Base-by-base conservation (phyloP, 352 stramenopile genomes). In the Phytophthora sansomeana region DNA sequence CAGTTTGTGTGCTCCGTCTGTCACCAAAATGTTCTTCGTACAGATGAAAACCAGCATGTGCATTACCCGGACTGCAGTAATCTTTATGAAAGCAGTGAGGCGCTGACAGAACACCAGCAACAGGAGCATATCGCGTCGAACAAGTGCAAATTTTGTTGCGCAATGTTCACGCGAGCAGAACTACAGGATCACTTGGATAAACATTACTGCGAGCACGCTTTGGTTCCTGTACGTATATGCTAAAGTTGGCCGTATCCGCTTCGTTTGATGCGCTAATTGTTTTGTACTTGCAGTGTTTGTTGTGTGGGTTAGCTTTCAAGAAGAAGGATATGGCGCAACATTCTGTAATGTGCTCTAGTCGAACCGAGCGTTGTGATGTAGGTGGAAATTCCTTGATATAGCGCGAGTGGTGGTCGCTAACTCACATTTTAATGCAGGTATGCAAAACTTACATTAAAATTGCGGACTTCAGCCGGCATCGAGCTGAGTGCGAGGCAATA, bases 361-460 rank as follows among this genome's bases (percentile, higher is more conserved):
- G 83, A 38, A 91, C 80, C 0, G 74, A 85, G 26, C 62, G 62
- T 39, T 91, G 83, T 43, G 78, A 89, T 44, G 82, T 89, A 65
- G 42, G 65, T 49, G 36, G 26, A 35, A 30, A 29, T 11, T 48
- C 44, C 6, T 7, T 3, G 21, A 16, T 19, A 6, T 38, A 3
- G 3, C 21, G 21, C 17, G 29, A 17, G 24, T 11, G n/a, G 9
- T n/a, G 6, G 9, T 47, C 26, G 21, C 21, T 72, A 30, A 63
- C 39, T n/a, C 44, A 33, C 14, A 44, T 44, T n/a, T 44, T 52
- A 26, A 38, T 61, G 7, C 36, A 89, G 81, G 7, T 62, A 24
- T 90, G 81, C 49, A 67, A 77, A 11, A 68, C 67, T 55, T 91
- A 83, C 47, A 52, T 88, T 50, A 80, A 78, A 24, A 69, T 89